phyloP scores from a whole-genome alignment of 2,329 filamentous ascomycete genomes.

The Sporothrix sp. region DNA sequence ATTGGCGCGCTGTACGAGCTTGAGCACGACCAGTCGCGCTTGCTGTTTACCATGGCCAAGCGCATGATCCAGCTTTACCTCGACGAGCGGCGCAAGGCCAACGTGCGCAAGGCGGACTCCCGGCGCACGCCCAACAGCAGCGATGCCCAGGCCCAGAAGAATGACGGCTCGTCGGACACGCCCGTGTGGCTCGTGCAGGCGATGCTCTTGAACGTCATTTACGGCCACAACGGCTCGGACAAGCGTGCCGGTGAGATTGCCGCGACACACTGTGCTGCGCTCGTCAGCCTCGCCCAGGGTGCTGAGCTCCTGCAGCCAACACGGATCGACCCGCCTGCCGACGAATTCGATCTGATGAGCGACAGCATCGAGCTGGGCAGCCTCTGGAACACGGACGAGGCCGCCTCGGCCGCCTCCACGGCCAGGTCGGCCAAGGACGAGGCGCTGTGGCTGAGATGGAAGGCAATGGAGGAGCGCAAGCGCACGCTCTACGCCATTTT shows the following conservation, averaged over 20 bases:
- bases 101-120: constrained; percentile 57
- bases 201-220: constrained; percentile 93
- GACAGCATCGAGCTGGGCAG: constrained; percentile 35
- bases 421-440: constrained; percentile 45
- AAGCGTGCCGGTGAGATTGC: constrained; percentile 86
- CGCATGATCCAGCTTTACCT: constrained; percentile 91
- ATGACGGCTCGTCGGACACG: constrained; percentile 59
- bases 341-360: constrained; percentile 45
- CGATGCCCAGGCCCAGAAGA: constrained; percentile 25
- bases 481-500: constrained; percentile 88
- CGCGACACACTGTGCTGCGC: constrained; percentile 78
- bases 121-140: constrained; percentile 40
- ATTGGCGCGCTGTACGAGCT: constrained; percentile 67
- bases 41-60: constrained; percentile 86
- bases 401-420: neutral
- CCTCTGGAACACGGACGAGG: constrained; percentile 31
- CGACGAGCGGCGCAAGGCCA: constrained; percentile 79
- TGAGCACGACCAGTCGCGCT: constrained; percentile 67
- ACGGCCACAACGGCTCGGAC: constrained; percentile 89
- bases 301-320: constrained; percentile 56
- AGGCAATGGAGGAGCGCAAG: constrained; percentile 79
- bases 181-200: constrained; percentile 94
- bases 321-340: constrained; percentile 32
- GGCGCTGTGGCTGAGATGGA: constrained; percentile 83
- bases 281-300: constrained; percentile 83